Base-by-base conservation (phyloP, 2,329 filamentous ascomycete species). In the Neoarthrinium moseri region DNA sequence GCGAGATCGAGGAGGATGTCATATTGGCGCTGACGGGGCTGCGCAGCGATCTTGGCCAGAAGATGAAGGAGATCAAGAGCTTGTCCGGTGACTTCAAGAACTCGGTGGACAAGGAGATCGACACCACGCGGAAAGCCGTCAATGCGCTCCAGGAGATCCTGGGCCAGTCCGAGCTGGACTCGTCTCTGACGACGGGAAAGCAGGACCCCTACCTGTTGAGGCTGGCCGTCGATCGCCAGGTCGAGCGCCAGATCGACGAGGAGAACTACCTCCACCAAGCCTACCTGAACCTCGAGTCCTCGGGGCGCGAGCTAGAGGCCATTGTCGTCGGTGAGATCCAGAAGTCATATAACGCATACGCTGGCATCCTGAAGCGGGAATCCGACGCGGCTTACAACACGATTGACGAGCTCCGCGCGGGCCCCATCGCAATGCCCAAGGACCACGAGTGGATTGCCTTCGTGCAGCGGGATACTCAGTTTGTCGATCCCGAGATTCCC, bases 241-340 rank as follows among this genome's bases (percentile, higher is more conserved):
- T 99, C 22, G 91, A 96, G 67, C 87, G 83, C 59, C 94, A 97
- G 67, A 83, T 99, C 46, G 89, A 96, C 55, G 94, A 99, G 66
- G 94, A 99, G 63, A 97, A 97, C 63, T 99, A 99, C 60, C 71
- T 99, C 15, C 94, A 97, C 63, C 81, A 95, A 87, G 94, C 94
- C 8, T 96, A 95, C 60, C 76, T 96, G 42, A 97, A 99, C 63
- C 77, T 99, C 12, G 94, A 99, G 66, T 89, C 83, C 55, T 97
- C 94, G 13, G 94, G 94, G 3, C 86, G 91, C 50, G 94, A 99
- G 68, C 81, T 99, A 3, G 94, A 99, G 68, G 88, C 90, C 1
- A 97, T 99, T 53, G 90, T 99, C 1, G 90, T 99, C 12, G 90
- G 91, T 55, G 94, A 99, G 68, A 95, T 99, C 33, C 94, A 99